A percentile compares a stretch with the other conserved stretches of the same genome.
Evolutionary conservation across 495 filamentous ascomycete species (phyloP).

Genomic region (Echria macrotheca): DNA sequence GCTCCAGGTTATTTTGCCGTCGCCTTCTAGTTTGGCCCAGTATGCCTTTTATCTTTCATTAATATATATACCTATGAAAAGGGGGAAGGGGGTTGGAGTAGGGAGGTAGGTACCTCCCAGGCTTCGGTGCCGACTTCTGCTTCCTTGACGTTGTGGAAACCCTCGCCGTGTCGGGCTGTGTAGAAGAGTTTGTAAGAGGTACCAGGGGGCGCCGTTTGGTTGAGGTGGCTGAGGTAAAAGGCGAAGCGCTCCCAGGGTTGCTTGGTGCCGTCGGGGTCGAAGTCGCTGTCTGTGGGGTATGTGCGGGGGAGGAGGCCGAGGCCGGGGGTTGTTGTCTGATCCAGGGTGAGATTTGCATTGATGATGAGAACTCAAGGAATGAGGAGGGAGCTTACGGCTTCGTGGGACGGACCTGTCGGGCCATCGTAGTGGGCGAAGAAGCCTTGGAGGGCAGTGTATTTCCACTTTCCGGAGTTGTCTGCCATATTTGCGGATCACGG

Average conservation of each 20-base stretch:
- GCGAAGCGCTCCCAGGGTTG: slow-evolving; percentile 30
- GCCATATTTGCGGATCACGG: too few relatives aligned
- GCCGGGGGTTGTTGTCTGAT: slow-evolving; percentile 23
- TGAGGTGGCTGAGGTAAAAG: slow-evolving; percentile 24
- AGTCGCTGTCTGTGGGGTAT: slow-evolving; percentile 25
- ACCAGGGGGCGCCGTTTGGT: slow-evolving; percentile 12
- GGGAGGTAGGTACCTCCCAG: slow-evolving; percentile 27
- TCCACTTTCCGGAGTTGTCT: too few relatives aligned
- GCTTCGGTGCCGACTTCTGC: slow-evolving; percentile 25
- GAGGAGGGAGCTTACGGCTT: too few relatives aligned
- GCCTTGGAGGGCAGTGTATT: too few relatives aligned
- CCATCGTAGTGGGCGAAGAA: too few relatives aligned
- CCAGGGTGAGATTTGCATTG: too few relatives aligned
- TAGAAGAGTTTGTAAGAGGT: slow-evolving; percentile 31
- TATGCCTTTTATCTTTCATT: slow-evolving; percentile 45
- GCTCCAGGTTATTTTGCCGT: slow-evolving; percentile 58
- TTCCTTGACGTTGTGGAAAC: slow-evolving; percentile 36
- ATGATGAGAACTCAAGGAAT: too few relatives aligned
- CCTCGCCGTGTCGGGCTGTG: slow-evolving; percentile 32
- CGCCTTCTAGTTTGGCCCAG: slow-evolving; percentile 66
- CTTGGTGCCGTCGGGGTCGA: slow-evolving; percentile 14
- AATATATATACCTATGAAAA: too few relatives aligned
- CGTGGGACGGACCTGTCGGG: too few relatives aligned
- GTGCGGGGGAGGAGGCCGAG: slow-evolving; percentile 27
- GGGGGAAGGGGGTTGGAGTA: not conserved